Base-by-base conservation (phyloP, 805 yeast species). In the Ogataea pini region DNA sequence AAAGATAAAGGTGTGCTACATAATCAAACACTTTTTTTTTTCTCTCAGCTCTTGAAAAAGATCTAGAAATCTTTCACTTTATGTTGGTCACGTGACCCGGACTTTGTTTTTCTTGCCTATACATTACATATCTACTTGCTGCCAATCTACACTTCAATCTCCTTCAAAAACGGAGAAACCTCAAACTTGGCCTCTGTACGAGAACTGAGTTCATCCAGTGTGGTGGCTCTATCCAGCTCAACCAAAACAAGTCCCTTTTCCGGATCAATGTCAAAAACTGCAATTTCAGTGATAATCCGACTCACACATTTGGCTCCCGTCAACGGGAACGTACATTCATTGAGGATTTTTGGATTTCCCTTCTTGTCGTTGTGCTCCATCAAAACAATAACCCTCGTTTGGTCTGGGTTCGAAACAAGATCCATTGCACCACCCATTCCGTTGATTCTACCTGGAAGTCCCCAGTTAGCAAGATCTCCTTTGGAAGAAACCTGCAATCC, bases 381-480 rank as follows among this genome's bases (percentile, higher is more conserved):
- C 44, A 72, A 64, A 7, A 73, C 78, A 31, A 76, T 72, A 14
- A 76, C 79, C 42, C 65, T 62, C 4, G 80, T 76, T 33, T 66
- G 59, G 19, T 61, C 61, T 10, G 78, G 78, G 52, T 74, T 73
- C 8, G 77, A 70, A 8, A 74, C 79, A 24, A 76, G 67, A 54
- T 75, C 80, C 80, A 77, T 77, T 18, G 80, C 80, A 14, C 80
- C 80, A 19, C 80, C 80, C 75, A 76, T 77, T 16, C 80, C 80
- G 58, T 73, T 75, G 36, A 76, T 71, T 49, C 70, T 64, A 7
- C 80, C 79, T 1, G 81, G 80, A 5, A 76, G 63, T 20, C 75
- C 78, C 79, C 80, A 76, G 59, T 76, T 76, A 34, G 81, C 80
- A 32, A 76, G 68, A 49, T 76, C 80, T 33, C 80, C 80, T 41